A percentile compares a stretch with the other conserved stretches of the same genome.
Evolutionary conservation across 148 eudicot species (phyloP).

Genomic region (Fagopyrum tataricum): DNA sequence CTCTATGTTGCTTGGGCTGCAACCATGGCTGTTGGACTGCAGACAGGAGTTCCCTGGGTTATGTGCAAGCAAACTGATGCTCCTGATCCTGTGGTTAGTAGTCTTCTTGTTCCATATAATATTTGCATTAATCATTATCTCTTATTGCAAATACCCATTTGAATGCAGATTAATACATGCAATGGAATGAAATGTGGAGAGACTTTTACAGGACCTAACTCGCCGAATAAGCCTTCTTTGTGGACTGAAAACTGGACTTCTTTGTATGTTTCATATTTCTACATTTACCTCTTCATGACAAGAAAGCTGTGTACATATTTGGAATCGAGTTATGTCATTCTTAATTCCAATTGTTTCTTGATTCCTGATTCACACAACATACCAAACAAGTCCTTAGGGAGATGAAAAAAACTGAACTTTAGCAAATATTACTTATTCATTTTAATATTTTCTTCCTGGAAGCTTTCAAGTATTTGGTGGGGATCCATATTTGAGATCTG

Average conservation of each 20-base stretch:
- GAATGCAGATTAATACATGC: constrained; percentile 82
- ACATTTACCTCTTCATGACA: not conserved
- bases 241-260: constrained; percentile 99
- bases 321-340: too few relatives aligned
- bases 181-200: constrained; percentile 82
- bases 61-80: constrained; percentile 61
- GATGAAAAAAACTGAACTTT: not conserved
- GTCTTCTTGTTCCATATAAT: not conserved
- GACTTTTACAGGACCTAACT: constrained; percentile 78
- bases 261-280: constrained; percentile 34
- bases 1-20: constrained; percentile 50
- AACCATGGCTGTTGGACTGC: constrained; percentile 40
- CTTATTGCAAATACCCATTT: not conserved
- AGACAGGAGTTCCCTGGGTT: constrained; percentile 54
- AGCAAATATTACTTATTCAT: not conserved
- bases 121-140: not conserved
- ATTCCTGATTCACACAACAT: too few relatives aligned
- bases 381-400: too few relatives aligned
- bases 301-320: too few relatives aligned
- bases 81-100: constrained; percentile 55
- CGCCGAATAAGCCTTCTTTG: constrained; percentile 73
- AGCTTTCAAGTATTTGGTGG: constrained; percentile 49
- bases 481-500: constrained; percentile 37
- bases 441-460: not conserved
- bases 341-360: too few relatives aligned